Percentiles rank a stretch among this genome's conserved stretches.
These are phyloP conservation scores for Gloeopeniophorella convolvens DNA, from an alignment of 768 basidiomycete genomes.

Conservation along the genomic window DNA sequence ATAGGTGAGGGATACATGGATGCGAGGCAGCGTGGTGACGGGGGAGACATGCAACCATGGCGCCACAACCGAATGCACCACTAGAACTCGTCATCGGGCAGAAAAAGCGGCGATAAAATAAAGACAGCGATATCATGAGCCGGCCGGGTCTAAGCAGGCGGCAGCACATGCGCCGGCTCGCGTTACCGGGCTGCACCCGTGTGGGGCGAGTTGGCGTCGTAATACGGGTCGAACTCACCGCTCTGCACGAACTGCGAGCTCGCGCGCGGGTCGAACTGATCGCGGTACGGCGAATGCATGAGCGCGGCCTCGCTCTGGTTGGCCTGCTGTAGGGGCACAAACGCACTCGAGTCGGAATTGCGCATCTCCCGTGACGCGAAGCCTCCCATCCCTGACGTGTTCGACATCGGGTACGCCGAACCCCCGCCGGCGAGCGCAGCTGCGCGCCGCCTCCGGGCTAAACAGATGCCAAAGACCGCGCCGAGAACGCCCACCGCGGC, in stretches of 20 bases:
- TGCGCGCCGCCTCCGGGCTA: slow-evolving; percentile 46
- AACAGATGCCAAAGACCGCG: slow-evolving; percentile 45
- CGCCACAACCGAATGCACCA: no score
- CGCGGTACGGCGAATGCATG: slow-evolving; percentile 33
- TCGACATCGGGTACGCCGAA: slow-evolving; percentile 35
- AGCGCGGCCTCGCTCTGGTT: slow-evolving; percentile 41
- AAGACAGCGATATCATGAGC: background rate
- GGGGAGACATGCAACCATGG: no score
- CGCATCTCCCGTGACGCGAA: slow-evolving; percentile 31
- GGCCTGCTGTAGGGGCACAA: slow-evolving; percentile 63
- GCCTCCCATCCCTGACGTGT: slow-evolving; percentile 26
- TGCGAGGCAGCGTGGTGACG: no score
- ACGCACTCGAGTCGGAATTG: slow-evolving; percentile 60
- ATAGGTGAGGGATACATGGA: background rate
- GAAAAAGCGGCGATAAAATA: no score
- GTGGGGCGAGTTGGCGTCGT: slow-evolving; percentile 23
- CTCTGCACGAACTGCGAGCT: slow-evolving; percentile 23
- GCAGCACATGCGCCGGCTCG: slow-evolving; percentile 6
- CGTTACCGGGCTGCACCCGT: slow-evolving; percentile 22
- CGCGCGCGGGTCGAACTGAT: slow-evolving; percentile 24
- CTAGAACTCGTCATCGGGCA: no score
- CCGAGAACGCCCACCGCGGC: slow-evolving; percentile 46
- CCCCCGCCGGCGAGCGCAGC: slow-evolving; percentile 21
- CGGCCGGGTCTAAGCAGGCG: background rate
- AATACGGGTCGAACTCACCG: slow-evolving; percentile 34